phyloP scores from a whole-genome alignment of 495 filamentous ascomycete species.

The Neohortaea acidophila region DNA sequence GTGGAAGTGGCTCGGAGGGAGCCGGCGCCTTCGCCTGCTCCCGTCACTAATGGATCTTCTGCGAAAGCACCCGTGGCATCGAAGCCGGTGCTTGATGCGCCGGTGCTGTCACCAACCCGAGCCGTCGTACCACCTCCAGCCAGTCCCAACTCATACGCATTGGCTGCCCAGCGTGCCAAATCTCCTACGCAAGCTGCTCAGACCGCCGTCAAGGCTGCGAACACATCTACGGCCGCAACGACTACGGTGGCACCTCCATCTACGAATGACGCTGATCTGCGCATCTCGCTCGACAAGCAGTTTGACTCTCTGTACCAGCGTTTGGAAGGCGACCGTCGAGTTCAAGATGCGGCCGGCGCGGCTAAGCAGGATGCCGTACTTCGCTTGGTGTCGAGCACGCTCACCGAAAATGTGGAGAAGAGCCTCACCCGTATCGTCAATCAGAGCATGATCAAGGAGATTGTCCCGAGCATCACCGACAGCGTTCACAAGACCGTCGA shows the following conservation, averaged over 20 bases:
- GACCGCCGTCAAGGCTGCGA: not conserved
- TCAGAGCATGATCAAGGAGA: slow-evolving; percentile 46
- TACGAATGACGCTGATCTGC: slow-evolving; percentile 30
- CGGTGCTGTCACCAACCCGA: too few species aligned
- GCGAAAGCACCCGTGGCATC: slow-evolving; percentile 29
- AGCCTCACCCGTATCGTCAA: slow-evolving; percentile 56
- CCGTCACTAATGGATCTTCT: slow-evolving; percentile 25
- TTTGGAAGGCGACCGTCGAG: slow-evolving; percentile 49
- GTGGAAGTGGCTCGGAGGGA: slow-evolving; percentile 30
- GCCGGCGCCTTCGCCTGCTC: slow-evolving; percentile 25
- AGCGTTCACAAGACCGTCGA: slow-evolving; percentile 30
- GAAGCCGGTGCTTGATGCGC: slow-evolving; percentile 10
- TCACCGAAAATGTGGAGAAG: slow-evolving; percentile 80
- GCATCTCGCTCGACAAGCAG: slow-evolving; percentile 40
- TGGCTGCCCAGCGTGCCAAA: slow-evolving; percentile 5
- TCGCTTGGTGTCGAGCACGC: slow-evolving; percentile 68
- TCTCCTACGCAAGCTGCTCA: not conserved
- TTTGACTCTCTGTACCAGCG: slow-evolving; percentile 44
- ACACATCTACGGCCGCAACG: not conserved
- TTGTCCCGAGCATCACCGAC: slow-evolving; percentile 40
- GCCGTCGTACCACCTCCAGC: too few species aligned
- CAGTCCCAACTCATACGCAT: slow-evolving; percentile 14
- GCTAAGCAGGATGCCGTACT: slow-evolving; percentile 69
- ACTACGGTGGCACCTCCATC: not conserved
- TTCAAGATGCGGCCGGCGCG: slow-evolving; percentile 46